These are phyloP conservation scores for Cyberlindnera maclurae DNA, from an alignment of 805 yeast species.

Conservation along the genomic window DNA sequence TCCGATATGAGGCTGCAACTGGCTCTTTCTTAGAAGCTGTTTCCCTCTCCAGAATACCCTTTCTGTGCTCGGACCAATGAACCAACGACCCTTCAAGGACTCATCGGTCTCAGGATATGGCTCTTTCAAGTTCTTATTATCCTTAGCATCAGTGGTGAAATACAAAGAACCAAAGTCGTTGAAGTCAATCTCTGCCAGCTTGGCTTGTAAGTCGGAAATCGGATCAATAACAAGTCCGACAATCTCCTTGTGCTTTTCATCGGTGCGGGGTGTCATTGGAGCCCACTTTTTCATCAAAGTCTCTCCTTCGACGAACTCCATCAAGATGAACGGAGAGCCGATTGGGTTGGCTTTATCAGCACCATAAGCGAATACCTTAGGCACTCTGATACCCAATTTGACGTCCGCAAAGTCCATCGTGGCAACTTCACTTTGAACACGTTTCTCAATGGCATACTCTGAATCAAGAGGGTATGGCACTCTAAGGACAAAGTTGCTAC, in stretches of 20 bases:
- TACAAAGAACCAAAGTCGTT: constrained; percentile 76
- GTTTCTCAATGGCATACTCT: constrained; percentile 54
- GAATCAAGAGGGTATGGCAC: constrained; percentile 78
- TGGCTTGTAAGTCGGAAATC: constrained; percentile 57
- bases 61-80: constrained; percentile 86
- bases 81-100: constrained; percentile 60
- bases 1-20: constrained; percentile 50
- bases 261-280: constrained; percentile 62
- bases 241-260: constrained; percentile 42
- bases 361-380: constrained; percentile 65
- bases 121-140: constrained; percentile 24
- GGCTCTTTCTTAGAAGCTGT: constrained; percentile 41
- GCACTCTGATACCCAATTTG: constrained; percentile 63
- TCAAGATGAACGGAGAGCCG: constrained; percentile 67
- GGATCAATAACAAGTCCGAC: constrained; percentile 63
- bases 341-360: constrained; percentile 53
- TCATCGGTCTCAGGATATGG: constrained; percentile 54
- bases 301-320: constrained; percentile 76
- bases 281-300: constrained; percentile 87
- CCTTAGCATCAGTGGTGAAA: constrained; percentile 59
- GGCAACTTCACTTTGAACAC: constrained; percentile 86
- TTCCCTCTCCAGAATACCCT: constrained; percentile 69
- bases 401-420: constrained; percentile 74
- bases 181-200: constrained; percentile 51
- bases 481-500: constrained; percentile 62